Conservation (phyloP, 1,284 basidiomycete genomes). For the Sporisorium sorghi region DNA sequence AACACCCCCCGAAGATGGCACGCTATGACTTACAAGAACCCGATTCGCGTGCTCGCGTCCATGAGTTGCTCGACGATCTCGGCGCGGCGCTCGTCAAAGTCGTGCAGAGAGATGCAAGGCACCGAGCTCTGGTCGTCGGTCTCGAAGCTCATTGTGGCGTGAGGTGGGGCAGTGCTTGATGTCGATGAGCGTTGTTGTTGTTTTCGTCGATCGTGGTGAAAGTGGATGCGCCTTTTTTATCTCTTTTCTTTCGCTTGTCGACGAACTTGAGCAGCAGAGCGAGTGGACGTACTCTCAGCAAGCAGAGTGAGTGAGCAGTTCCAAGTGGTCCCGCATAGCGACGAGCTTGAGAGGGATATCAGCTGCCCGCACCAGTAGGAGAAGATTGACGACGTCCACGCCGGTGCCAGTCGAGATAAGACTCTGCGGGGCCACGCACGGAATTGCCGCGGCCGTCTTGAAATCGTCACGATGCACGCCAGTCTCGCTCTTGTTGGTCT, state of each 20-base stretch:
- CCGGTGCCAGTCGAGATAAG: slow-evolving; percentile 15
- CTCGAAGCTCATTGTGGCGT: slow-evolving; percentile 14
- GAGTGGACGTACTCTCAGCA: too few relatives aligned
- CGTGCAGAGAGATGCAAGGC: slow-evolving; percentile 54
- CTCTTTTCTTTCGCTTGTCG: background rate
- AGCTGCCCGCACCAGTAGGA: background rate
- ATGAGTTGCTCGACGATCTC: slow-evolving; percentile 60
- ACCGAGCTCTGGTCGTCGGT: slow-evolving; percentile 35
- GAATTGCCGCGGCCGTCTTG: slow-evolving; percentile 18
- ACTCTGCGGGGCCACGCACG: slow-evolving; percentile 7
- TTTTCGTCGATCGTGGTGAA: background rate
- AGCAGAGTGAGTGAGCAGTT: too few relatives aligned
- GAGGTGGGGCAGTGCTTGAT: background rate
- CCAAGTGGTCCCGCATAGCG: too few relatives aligned
- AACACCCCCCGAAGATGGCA: background rate
- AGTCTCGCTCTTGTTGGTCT: too few relatives aligned
- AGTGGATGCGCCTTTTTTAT: slow-evolving; percentile 1
- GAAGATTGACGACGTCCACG: slow-evolving; percentile 4
- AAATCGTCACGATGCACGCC: background rate
- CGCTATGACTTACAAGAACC: slow-evolving; percentile 56
- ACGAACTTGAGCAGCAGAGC: too few relatives aligned
- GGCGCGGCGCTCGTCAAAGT: slow-evolving; percentile 54
- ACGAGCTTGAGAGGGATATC: too few relatives aligned
- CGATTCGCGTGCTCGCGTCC: slow-evolving; percentile 50
- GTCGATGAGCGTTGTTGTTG: background rate